These are phyloP conservation scores for Miamiensis avidus DNA, from an alignment of 169 alveolate species.

Conservation along the genomic window DNA sequence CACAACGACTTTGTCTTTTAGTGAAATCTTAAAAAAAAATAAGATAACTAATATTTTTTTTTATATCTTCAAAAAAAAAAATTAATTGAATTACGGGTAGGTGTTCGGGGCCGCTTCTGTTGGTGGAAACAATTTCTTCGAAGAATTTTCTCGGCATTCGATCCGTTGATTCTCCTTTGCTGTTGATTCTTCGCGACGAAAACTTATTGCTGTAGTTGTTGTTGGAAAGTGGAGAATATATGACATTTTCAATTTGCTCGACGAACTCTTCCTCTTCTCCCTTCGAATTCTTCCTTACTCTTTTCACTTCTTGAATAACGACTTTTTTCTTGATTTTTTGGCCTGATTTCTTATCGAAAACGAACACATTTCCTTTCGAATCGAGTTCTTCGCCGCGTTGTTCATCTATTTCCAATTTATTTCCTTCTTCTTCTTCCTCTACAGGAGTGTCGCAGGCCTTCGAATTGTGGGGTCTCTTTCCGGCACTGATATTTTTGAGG, in stretches of 20 bases:
- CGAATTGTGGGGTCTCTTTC: too few relatives aligned
- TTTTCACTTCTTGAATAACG: not conserved
- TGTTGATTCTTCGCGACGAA: not conserved
- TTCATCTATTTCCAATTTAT: not conserved
- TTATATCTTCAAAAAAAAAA: too few relatives aligned
- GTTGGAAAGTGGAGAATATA: not conserved
- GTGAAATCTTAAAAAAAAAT: too few relatives aligned
- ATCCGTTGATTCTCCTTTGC: not conserved
- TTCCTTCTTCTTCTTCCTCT: not conserved
- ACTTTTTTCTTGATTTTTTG: not conserved
- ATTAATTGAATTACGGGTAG: too few relatives aligned
- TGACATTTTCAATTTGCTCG: not conserved
- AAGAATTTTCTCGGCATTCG: not conserved
- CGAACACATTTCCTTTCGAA: not conserved
- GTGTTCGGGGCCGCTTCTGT: not conserved
- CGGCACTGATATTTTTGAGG: too few relatives aligned
- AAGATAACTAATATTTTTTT: too few relatives aligned
- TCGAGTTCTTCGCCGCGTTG: not conserved
- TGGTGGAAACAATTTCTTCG: not conserved
- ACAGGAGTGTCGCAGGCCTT: not conserved
- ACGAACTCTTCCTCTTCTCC: not conserved
- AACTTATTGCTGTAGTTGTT: too few relatives aligned
- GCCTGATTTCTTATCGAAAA: not conserved
- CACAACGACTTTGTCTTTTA: too few relatives aligned
- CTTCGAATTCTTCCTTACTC: not conserved